Percentiles rank a stretch among this genome's conserved stretches.
Conservation (phyloP, 495 filamentous ascomycete species). For the Pyrenula aspistea region DNA sequence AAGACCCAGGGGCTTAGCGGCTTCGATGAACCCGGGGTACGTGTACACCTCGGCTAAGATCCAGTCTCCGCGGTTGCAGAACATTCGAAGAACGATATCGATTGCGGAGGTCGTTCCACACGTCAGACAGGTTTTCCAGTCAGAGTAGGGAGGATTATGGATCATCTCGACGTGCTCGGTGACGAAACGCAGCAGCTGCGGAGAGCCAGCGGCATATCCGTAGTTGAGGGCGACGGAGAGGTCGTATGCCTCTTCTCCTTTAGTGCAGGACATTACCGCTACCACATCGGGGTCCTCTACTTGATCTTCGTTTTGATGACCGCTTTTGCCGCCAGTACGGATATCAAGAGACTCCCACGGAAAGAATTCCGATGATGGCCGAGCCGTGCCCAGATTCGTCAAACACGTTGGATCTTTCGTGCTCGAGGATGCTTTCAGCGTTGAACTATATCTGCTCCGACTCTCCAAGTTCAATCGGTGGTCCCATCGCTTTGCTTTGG, state of each 20-base stretch:
- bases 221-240: conserved; percentile 10
- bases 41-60: conserved; percentile 14
- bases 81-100: conserved; percentile 13
- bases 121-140: conserved; percentile 13
- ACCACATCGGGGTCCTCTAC: no score
- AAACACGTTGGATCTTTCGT: conserved; percentile 59
- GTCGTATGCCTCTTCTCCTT: conserved; percentile 1
- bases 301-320: conserved; percentile 41
- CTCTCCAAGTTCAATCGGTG: conserved; percentile 33
- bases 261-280: background rate
- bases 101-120: conserved; percentile 15
- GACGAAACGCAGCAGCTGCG: conserved; percentile 9
- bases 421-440: conserved; percentile 67
- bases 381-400: conserved; percentile 84
- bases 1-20: conserved; percentile 4
- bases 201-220: conserved; percentile 6
- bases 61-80: conserved; percentile 10
- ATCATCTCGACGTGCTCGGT: conserved; percentile 14
- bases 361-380: conserved; percentile 83
- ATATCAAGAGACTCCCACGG: conserved; percentile 54
- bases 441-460: conserved; percentile 38
- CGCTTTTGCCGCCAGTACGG: conserved; percentile 68
- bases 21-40: conserved; percentile 8
- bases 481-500: conserved; percentile 75
- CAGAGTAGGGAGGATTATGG: conserved; percentile 14